Base-by-base conservation (phyloP, 2,329 filamentous ascomycete species). In the Trichophyton schoenleinii region DNA sequence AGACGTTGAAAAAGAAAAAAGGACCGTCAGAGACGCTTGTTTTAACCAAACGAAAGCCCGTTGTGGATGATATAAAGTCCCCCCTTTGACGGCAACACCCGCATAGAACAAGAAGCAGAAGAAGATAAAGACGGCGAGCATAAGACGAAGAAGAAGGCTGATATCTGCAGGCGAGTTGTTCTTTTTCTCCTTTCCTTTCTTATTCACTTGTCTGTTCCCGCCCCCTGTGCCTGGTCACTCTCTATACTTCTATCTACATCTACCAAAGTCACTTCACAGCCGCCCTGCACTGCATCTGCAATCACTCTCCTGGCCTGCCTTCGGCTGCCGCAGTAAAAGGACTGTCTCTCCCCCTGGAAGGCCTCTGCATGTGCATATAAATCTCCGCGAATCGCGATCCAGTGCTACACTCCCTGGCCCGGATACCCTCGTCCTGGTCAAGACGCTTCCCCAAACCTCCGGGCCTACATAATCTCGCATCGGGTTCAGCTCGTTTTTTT, bases 381-480 rank as follows among this genome's bases (percentile, higher is more conserved):
- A 53, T 53, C 49, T 31, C 49, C 49, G 28, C 49, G 49, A 53
- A 53, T 53, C 22, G 49, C 49, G 28, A 53, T 53, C 49, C 22
- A 53, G 25, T 53, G 49, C 49, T 34, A 53, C 49, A 53, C 49
- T 53, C 49, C 49, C 49, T 53, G 41, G 4, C 3, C 15, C 15
- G 8, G 11, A 53, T 53, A 53, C 25, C 49, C 49, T 53, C 49
- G 49, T 53, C 49, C 22, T n/a, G n/a, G 22, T 53, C 22, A 8
- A n/a, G 25, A 49, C 18, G 8, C 4, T 53, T 53, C 49, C 28
- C 49, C 49, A 53, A 6, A 53, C 13, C 49, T 53, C 49, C 49
- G 49, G 49, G 22, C 49, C 49, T 53, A 31, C 49, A 53, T 53
- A 53, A 28, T 53, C 49, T 53, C 49, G 49, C 49, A 53, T 13